Base-by-base conservation (phyloP, 441 rosid genomes). In the Aquilaria agallochum region DNA sequence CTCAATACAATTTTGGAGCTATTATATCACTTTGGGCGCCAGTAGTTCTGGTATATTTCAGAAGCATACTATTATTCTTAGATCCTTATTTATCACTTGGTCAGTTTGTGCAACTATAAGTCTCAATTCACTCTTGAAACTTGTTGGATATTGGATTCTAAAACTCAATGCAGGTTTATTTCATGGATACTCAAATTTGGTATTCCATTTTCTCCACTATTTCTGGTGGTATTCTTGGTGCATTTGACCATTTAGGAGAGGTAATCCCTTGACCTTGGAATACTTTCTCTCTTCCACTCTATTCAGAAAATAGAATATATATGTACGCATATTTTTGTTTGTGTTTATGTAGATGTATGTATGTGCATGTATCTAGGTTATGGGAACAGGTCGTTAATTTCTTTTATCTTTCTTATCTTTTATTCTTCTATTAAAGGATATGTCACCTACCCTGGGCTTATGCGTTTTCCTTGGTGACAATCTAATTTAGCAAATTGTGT, bases 161-260 rank as follows among this genome's bases (percentile, higher is more conserved):
- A 44, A 53, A 46, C 72, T 62, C 47, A 50, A 54, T 78, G 78
- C 82, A 92, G 96, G 91, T 92, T 46, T 92, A 92, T 69, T 92
- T 92, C 61, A 85, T 92, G 96, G 98, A 92, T 76, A 82, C 94
- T 56, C 98, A 92, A 80, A 88, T 92, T 69, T 92, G 96, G 98
- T 92, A 90, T 80, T 68, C 97, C 55, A 76, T 86, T 66, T 83
- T 68, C 76, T 92, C 97, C 50, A 92, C 98, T 60, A 65, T 88
- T 69, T 90, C 76, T 76, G 98, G 98, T 80, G 98, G 98, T 68
- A 76, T 86, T 78, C 58, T 73, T 76, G 96, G 98, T 60, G 98
- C 95, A 70, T 83, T 86, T 71, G 94, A 92, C 78, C 96, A 89
- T 64, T 74, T 90, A 47, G 98, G 98, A 79, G 98, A 92, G 97